A percentile compares a stretch with the other conserved stretches of the same genome.
Evolutionary conservation across 2,329 filamentous ascomycete genomes (phyloP).

Genomic region (Ceratocystiopsis brevicomis): DNA sequence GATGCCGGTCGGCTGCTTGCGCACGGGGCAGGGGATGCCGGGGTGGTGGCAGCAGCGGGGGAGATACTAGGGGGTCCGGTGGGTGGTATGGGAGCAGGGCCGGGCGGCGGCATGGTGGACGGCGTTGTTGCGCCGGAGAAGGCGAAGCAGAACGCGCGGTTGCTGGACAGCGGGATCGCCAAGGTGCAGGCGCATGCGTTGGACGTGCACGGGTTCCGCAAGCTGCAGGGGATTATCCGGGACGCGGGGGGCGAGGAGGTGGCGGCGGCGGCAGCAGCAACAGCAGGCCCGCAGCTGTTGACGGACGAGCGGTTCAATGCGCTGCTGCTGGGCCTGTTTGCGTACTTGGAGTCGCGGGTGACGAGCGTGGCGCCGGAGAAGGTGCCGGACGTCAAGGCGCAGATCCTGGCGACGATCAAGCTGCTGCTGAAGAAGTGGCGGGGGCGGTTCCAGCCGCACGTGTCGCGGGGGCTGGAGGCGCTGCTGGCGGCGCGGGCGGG

Average conservation of each 20-base stretch:
- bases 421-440: slow-evolving; percentile 51
- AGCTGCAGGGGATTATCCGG: slow-evolving; percentile 55
- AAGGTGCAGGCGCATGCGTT: slow-evolving; percentile 52
- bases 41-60: neutral
- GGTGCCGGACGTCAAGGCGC: slow-evolving; percentile 52
- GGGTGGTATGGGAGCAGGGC: neutral
- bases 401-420: slow-evolving; percentile 56
- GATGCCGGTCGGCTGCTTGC: slow-evolving; percentile 18
- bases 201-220: slow-evolving; percentile 67
- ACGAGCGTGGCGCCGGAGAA: slow-evolving; percentile 39
- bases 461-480: slow-evolving; percentile 47
- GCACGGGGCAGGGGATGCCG: slow-evolving; percentile 1
- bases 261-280: neutral
- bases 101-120: slow-evolving; percentile 4
- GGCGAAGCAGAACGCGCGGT: slow-evolving; percentile 35
- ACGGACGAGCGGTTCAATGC: slow-evolving; percentile 50
- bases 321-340: slow-evolving; percentile 47
- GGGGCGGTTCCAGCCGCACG: slow-evolving; percentile 46
- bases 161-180: slow-evolving; percentile 56
- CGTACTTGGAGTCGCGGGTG: slow-evolving; percentile 48
- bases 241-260: slow-evolving; percentile 18
- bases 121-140: slow-evolving; percentile 27
- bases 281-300: slow-evolving; percentile 31
- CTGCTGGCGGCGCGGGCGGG: slow-evolving; percentile 44
- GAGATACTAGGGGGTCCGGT: too few relatives aligned